These are phyloP conservation scores for Claviceps digitariae DNA, from an alignment of 2,329 filamentous ascomycete genomes.

Conservation along the genomic window DNA sequence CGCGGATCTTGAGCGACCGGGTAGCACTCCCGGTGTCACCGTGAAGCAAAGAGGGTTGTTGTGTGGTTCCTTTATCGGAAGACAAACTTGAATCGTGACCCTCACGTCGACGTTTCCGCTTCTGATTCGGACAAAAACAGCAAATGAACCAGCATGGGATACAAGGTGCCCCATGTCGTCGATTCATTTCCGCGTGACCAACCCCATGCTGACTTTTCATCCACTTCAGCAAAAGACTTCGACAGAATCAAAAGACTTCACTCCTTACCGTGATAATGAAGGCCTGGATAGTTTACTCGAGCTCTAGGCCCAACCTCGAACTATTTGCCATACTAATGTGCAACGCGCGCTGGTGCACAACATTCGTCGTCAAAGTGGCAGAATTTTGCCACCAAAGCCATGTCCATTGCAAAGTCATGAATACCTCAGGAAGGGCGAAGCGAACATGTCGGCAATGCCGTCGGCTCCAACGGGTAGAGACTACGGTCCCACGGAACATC, in stretches of 20 bases:
- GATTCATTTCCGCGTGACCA: neutral
- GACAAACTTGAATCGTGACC: neutral
- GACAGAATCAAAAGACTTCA: neutral
- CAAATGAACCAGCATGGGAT: neutral
- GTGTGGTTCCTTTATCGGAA: neutral
- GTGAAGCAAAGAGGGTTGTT: neutral
- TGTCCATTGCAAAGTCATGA: neutral
- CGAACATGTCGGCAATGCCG: conserved; percentile 22
- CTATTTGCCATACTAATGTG: neutral
- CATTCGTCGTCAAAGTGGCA: neutral
- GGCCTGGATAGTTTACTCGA: neutral
- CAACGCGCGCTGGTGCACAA: neutral
- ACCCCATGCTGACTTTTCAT: neutral
- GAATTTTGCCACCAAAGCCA: neutral
- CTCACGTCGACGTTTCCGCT: neutral
- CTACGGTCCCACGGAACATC: neutral
- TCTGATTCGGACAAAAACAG: neutral
- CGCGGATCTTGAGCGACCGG: conserved; percentile 3
- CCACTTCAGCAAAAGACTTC: neutral
- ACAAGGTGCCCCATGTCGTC: neutral
- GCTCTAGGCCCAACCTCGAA: neutral
- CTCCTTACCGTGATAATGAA: neutral
- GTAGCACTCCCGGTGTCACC: conserved; percentile 4
- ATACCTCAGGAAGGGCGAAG: conserved; percentile 23
- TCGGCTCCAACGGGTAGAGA: neutral